Conservation (phyloP, 495 filamentous ascomycete genomes). For the Penicillium lagena region DNA sequence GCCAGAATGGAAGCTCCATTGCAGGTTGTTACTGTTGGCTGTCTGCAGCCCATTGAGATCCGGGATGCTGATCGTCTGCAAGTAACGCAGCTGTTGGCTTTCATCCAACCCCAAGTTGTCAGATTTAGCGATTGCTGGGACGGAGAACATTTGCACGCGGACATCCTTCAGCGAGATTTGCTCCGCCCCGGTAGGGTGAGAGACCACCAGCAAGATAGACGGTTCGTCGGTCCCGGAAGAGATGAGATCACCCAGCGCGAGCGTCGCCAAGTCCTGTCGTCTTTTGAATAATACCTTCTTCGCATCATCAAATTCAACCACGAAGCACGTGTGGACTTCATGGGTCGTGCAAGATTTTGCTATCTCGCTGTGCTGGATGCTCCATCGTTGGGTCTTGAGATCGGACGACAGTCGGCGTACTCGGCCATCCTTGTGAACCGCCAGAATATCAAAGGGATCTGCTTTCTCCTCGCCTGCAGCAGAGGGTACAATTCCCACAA, state of each 20-base stretch:
- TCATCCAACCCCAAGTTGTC: slow-evolving; percentile 15
- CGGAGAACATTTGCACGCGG: slow-evolving; percentile 37
- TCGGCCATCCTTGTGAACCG: slow-evolving; percentile 40
- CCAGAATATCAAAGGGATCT: slow-evolving; percentile 35
- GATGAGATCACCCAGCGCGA: slow-evolving; percentile 28
- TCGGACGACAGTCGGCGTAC: slow-evolving; percentile 35
- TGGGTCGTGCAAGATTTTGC: slow-evolving; percentile 23
- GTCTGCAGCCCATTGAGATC: slow-evolving; percentile 17
- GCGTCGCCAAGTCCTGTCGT: slow-evolving; percentile 33
- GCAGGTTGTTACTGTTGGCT: slow-evolving; percentile 18
- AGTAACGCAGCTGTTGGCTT: slow-evolving; percentile 31
- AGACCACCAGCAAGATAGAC: slow-evolving; percentile 35
- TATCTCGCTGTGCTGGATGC: slow-evolving; percentile 33
- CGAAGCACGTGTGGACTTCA: slow-evolving; percentile 31
- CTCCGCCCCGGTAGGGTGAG: slow-evolving; percentile 25
- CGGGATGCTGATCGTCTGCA: slow-evolving; percentile 32
- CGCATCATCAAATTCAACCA: slow-evolving; percentile 41
- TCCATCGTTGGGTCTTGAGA: slow-evolving; percentile 36
- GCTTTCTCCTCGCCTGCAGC: slow-evolving; percentile 16
- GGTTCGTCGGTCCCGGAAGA: slow-evolving; percentile 23
- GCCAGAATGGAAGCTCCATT: slow-evolving; percentile 40
- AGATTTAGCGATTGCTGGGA: slow-evolving; percentile 20
- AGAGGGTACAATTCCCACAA: slow-evolving; percentile 33
- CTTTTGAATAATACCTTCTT: slow-evolving; percentile 37
- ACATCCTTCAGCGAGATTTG: slow-evolving; percentile 27